Base-by-base conservation (phyloP, 257 asterid genomes). In the Scutellaria barbata region DNA sequence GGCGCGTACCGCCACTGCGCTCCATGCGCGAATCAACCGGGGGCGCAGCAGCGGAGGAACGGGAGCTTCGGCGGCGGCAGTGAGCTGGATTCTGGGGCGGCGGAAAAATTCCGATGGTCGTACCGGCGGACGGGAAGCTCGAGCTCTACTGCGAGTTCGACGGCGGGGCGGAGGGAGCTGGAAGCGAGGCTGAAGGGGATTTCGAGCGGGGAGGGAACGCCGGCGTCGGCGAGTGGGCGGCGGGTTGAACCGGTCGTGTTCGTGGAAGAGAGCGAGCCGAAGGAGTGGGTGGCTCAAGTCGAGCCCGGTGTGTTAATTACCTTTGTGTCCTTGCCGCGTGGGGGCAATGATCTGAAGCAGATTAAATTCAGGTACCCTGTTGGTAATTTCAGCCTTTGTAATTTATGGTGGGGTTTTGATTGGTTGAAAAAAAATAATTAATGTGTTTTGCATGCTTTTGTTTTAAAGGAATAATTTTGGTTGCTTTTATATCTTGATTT, bases 271-370 rank as follows among this genome's bases (percentile, higher is more conserved):
- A 85, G 72, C 82, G 96, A 88, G 79, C 89, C 92, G 1, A 89
- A 89, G 74, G 97, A 92, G 88, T 89, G 97, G 97, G 97, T 92
- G 75, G 96, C 96, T 54, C 97, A 92, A 70, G 96, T 92, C 56
- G 98, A 92, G 72, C 88, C 96, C 65, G 98, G 98, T 13, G 98
- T 92, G 1, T 75, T 92, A 59, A 92, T 92, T 83, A 92, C 98
- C n/a, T 92, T 92, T 65, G 73, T 92, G 72, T 92, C 98, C 12
- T 71, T 89, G 87, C 96, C 96, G 59, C 90, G 95, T 25, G 98
- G 98, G 48, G 94, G 94, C 25, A 92, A 92, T 50, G 98, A 92
- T 73, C 92, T 92, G 35, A 92, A 88, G 85, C 83, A 90, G 66
- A 92, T 92, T 66, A 96, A 95, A 6, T 92, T 92, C 90, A 86